Evolutionary conservation across 768 basidiomycete species (phyloP).

Genomic region (Tephrocybe sp.): DNA sequence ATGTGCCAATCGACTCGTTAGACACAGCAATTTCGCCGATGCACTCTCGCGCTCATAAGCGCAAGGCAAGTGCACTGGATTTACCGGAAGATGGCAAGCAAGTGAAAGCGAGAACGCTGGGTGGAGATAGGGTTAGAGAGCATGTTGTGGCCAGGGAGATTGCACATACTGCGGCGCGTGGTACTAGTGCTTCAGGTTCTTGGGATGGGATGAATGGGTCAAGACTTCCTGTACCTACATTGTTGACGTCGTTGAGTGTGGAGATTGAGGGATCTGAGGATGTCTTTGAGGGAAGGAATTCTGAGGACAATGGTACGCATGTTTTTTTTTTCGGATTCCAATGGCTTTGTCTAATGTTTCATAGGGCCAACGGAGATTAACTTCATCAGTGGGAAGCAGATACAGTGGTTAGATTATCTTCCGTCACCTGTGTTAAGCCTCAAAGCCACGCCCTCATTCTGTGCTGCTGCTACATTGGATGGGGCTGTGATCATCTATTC

Average conservation of each 20-base stretch:
- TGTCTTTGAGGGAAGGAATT: conserved; percentile 75
- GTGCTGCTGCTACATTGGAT: conserved; percentile 77
- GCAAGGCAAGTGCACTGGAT: conserved; percentile 42
- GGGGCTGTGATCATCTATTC: conserved; percentile 84
- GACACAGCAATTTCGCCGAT: conserved; percentile 39
- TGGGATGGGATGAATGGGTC: conserved; percentile 25
- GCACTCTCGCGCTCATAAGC: conserved; percentile 39
- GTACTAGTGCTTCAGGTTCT: conserved; percentile 13
- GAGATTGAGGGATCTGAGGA: conserved; percentile 67
- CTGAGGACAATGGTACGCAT: conserved; percentile 56
- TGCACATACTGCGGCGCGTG: conserved; percentile 1
- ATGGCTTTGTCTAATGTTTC: background rate
- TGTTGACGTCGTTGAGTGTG: conserved; percentile 58
- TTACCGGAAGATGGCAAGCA: conserved; percentile 37
- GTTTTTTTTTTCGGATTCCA: background rate
- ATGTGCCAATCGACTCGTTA: conserved; percentile 52
- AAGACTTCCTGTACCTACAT: conserved; percentile 52
- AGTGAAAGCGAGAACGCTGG: conserved; percentile 54
- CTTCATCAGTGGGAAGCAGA: conserved; percentile 61
- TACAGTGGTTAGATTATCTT: conserved; percentile 88
- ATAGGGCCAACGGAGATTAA: conserved; percentile 67
- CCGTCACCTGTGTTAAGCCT: conserved; percentile 67
- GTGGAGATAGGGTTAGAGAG: conserved; percentile 60
- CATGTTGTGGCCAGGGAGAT: conserved; percentile 56
- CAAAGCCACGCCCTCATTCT: conserved; percentile 62